phyloP scores from a whole-genome alignment of 176 grass and related monocot genomes.

The Zoysia pacifica region DNA sequence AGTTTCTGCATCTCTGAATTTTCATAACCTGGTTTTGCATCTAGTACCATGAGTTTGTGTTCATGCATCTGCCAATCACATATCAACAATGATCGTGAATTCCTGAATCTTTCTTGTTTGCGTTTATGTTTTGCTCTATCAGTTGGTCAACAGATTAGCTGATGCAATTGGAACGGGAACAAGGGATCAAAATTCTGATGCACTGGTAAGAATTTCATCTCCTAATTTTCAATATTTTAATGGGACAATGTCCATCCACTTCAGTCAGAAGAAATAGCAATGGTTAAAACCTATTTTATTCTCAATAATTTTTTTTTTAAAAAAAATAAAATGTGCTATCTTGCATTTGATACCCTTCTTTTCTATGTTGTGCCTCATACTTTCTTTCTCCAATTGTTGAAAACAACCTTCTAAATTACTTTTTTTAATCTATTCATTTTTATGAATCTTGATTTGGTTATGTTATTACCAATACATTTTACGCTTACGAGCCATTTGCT shows the following conservation, averaged over 20 bases:
- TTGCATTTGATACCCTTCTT: background rate
- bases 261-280: background rate
- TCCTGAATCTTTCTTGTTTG: slow-evolving; percentile 19
- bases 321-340: background rate
- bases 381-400: background rate
- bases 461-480: background rate
- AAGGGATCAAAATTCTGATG: slow-evolving; percentile 56
- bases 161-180: slow-evolving; percentile 60
- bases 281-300: background rate
- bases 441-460: background rate
- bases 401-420: slow-evolving; percentile 1
- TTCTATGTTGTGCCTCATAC: background rate
- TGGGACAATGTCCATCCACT: background rate
- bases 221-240: slow-evolving; percentile 13
- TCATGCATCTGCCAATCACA: background rate
- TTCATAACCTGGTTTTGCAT: slow-evolving; percentile 14
- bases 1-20: background rate
- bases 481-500: background rate
- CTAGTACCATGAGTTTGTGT: slow-evolving; percentile 9
- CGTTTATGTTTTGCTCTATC: slow-evolving; percentile 4
- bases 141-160: slow-evolving; percentile 60
- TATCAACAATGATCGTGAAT: background rate
- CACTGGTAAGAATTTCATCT: slow-evolving; percentile 40
- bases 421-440: background rate
- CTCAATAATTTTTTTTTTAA: background rate